Evolutionary conservation across 106 monocot genomes (phyloP), one percentile per base, ranked within the genome.

Genomic region (Chionographis japonica): DNA sequence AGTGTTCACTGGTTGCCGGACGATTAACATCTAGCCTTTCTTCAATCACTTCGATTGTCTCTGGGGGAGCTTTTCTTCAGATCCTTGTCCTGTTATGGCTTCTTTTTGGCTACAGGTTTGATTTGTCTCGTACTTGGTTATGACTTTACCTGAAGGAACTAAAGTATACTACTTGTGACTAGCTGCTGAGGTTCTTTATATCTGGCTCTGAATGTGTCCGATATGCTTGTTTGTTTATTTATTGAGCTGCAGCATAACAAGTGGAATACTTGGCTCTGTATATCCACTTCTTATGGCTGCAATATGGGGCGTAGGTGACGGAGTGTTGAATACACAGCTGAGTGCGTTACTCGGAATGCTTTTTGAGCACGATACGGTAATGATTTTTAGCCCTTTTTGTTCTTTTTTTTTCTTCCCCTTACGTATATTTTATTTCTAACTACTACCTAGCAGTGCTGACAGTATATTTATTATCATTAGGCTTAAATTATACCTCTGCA

Each of bases 1-100:
- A 93, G 93, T 90, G 93, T 79, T 87, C 98, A 39, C 39, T 99
- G 54, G 72, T 90, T 83, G 90, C 90, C 70, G 93, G 98, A 17
- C 59, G 88, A 58, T 80, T 72, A 17, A 98, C 98, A 53, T 83
- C 85, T 60, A 85, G 90, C 42, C 65, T 98, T 19, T 49, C 70
- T 59, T 90, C 98, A 14, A 83, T 93, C 9, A 88, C 90, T 70
- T 63, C 74, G 35, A 87, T 87, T 37, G 73, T 93, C 49, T 79
- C 74, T 61, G 65, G 86, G 67, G 98, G 98, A 69, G 76, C 83
- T 18, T 69, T 87, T 69, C 74, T 98, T 79, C 92, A 98, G 69
- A 78, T 77, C 4, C 11, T 89, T 67, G 80, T 87, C 63, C 71
- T 98, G 16, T 55, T 90, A 20, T 93, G 92, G 98, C 73, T 98